Percentiles rank a stretch among this genome's conserved stretches.
These are phyloP conservation scores for Cladobotryum mycophilum DNA, from an alignment of 2,329 filamentous ascomycete genomes.

Conservation along the genomic window DNA sequence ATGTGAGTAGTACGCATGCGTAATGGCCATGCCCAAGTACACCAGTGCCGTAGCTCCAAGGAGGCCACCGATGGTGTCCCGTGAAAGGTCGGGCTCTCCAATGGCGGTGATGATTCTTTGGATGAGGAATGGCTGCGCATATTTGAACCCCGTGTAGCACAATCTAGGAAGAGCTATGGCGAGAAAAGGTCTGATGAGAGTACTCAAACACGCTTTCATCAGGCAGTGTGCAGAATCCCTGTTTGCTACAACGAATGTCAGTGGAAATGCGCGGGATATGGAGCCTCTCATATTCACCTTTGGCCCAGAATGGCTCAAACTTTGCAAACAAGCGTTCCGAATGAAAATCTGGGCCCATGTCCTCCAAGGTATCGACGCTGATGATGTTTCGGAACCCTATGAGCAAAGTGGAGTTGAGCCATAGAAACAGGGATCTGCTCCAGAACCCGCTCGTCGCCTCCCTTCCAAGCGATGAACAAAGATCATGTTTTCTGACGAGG, in stretches of 20 bases:
- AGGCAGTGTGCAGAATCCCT: too few relatives aligned
- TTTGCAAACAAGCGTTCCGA: conserved; percentile 1
- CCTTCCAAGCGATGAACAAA: background rate
- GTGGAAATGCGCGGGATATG: too few relatives aligned
- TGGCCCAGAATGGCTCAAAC: too few relatives aligned
- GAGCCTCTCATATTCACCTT: too few relatives aligned
- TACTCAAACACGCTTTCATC: too few relatives aligned
- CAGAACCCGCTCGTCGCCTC: conserved; percentile 21
- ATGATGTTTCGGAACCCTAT: conserved; percentile 27
- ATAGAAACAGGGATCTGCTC: conserved; percentile 21
- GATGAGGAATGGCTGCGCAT: too few relatives aligned
- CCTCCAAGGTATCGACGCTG: conserved; percentile 25
- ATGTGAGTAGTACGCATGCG: conserved; percentile 23
- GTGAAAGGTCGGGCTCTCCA: too few relatives aligned
- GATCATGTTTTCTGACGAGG: background rate
- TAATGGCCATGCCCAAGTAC: conserved; percentile 34
- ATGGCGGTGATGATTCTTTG: too few relatives aligned
- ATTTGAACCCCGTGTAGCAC: too few relatives aligned
- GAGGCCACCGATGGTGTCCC: conserved; percentile 22
- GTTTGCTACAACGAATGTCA: too few relatives aligned
- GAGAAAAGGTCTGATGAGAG: too few relatives aligned
- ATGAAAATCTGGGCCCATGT: conserved; percentile 15
- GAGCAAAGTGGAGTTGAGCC: conserved; percentile 22
- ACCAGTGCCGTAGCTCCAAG: conserved; percentile 34
- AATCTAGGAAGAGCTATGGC: too few relatives aligned